A percentile compares a stretch with the other conserved stretches of the same genome.
Evolutionary conservation across 1,284 basidiomycete genomes (phyloP).

Genomic region (Uromyces viciae-fabae): DNA sequence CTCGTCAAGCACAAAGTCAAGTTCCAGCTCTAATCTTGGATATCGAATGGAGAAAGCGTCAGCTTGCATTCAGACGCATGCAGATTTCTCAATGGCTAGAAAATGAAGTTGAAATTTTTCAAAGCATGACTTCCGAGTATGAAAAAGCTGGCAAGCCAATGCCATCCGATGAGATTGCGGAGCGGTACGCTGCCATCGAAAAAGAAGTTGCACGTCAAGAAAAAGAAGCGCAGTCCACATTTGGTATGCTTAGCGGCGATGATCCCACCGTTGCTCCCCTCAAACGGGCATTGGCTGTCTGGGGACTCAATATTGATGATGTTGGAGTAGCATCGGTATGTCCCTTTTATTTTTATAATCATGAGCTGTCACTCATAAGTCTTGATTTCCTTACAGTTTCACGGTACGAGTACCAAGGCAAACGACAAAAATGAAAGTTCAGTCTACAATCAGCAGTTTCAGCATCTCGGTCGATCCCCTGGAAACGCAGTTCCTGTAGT

Average conservation of each 20-base stretch:
- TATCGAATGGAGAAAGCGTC: constrained; percentile 78
- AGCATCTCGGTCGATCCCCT: constrained; percentile 75
- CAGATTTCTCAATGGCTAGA: constrained; percentile 90
- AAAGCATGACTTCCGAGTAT: constrained; percentile 68
- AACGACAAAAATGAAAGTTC: constrained; percentile 98
- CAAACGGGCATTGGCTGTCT: constrained; percentile 88
- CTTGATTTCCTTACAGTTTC: constrained; percentile 64
- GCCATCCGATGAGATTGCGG: constrained; percentile 68
- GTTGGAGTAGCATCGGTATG: constrained; percentile 61
- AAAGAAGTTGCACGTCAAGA: constrained; percentile 84
- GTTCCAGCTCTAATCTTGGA: constrained; percentile 69
- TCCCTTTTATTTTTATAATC: constrained; percentile 50
- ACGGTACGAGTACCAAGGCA: constrained; percentile 91
- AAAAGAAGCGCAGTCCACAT: constrained; percentile 78
- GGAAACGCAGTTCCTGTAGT: constrained; percentile 95
- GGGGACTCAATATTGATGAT: constrained; percentile 89
- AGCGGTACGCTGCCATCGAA: constrained; percentile 76
- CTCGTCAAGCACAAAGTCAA: constrained; percentile 68
- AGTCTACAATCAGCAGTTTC: constrained; percentile 93
- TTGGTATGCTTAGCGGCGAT: constrained; percentile 86
- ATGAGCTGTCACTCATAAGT: not conserved
- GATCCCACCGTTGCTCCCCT: constrained; percentile 83
- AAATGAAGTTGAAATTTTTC: constrained; percentile 78
- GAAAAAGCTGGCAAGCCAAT: constrained; percentile 60
- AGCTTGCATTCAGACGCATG: constrained; percentile 83